Evolutionary conservation across 2,329 filamentous ascomycete genomes (phyloP), one percentile per base, ranked within the genome.

Genomic region (Plenodomus biglobosus): DNA sequence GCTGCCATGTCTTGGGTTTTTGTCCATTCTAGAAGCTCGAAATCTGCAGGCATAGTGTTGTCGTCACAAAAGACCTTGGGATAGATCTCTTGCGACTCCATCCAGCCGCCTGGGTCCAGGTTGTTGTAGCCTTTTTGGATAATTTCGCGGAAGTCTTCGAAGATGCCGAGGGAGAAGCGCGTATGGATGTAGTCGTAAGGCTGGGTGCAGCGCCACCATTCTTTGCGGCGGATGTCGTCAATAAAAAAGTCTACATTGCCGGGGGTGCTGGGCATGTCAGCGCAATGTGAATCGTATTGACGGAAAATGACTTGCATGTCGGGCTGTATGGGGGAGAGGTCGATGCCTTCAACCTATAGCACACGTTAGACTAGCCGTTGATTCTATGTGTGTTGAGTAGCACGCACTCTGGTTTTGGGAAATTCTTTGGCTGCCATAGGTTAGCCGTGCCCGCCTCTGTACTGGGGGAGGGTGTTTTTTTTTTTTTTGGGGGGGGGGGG

Each of bases 181-280:
- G 80, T 77, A 66, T 85, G 84, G 48, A 87, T 77, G 50, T 80
- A 80, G 66, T 86, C 83, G 58, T 85, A 77, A 55, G 72, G 59
- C 10, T 59, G 49, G 18, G 44, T 47, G 4, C 76, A 72, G 71
- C 82, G 64, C 71, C 80, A 72, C 82, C 83, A 85, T 46, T 86
- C 79, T 8, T 55, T 74, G 1, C 77, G 74, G 61, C 84, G 82
- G 42, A 79, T 77, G 63, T 91, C 87, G 62, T 90, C 86, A 38
- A 92, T 80, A 51, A 84, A 83, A 56, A 92, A 92, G 53, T 84
- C 81, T 13, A 90, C 85, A 53, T 92, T 92, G 16, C 81, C 80
- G 0, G 88, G 87, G 1, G 90, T 62, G 56, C 69, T 70, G 24
- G 3, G 8, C 15, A 22, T 38, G n/a, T 52, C 17, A 46, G 37